Percentiles rank a stretch among this genome's conserved stretches.
These are phyloP conservation scores for Ceratopteris richardii DNA, from an alignment of 75 land plant genomes.

Conservation along the genomic window DNA sequence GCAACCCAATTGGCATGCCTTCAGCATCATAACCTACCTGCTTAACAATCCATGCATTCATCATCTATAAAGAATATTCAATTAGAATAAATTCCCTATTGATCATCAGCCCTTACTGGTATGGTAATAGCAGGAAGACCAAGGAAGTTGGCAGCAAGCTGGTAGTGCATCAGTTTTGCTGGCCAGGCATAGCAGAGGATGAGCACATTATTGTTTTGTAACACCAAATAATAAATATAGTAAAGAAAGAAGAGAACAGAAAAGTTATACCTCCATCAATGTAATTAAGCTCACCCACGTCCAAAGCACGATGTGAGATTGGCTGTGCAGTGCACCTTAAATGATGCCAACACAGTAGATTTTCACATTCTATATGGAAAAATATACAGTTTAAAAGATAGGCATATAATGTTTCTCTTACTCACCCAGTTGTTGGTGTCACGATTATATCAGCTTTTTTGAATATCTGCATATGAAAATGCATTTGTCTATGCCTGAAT, in stretches of 20 bases:
- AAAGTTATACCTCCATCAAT: slow-evolving; percentile 7
- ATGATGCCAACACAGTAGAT: neutral
- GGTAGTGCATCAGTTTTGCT: slow-evolving; percentile 73
- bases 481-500: slow-evolving; percentile 59
- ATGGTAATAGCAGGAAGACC: slow-evolving; percentile 76
- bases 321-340: slow-evolving; percentile 9
- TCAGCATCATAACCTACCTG: slow-evolving; percentile 76
- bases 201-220: neutral
- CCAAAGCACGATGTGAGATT: neutral
- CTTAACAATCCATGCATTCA: no score
- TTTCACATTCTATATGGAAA: neutral
- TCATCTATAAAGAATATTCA: no score
- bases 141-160: slow-evolving; percentile 67
- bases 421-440: slow-evolving; percentile 69
- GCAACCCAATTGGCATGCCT: slow-evolving; percentile 91
- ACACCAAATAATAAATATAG: neutral
- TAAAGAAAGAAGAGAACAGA: neutral
- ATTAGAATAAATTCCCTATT: no score
- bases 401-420: neutral
- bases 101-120: no score
- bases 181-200: slow-evolving; percentile 1
- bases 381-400: neutral
- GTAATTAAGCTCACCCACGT: slow-evolving; percentile 10
- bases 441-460: slow-evolving; percentile 64
- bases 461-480: slow-evolving; percentile 58